These are phyloP conservation scores for Eutypa lata DNA, from an alignment of 2,329 filamentous ascomycete species.

Conservation along the genomic window DNA sequence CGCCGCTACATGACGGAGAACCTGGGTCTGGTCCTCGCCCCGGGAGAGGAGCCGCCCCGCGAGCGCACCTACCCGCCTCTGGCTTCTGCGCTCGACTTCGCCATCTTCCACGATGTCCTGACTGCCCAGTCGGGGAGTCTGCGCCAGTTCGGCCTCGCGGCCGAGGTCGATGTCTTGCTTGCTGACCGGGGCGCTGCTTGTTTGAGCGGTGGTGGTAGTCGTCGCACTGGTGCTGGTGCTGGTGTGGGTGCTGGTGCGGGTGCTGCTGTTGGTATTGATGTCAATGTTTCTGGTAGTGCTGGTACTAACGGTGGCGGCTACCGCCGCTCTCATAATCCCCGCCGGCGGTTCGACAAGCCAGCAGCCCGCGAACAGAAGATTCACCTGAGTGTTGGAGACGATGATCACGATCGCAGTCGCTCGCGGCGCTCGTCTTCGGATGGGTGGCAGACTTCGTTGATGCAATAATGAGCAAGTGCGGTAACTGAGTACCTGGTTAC, in stretches of 20 bases:
- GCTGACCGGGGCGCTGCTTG: neutral
- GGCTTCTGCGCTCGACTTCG: slow-evolving; percentile 1
- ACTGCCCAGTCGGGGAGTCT: neutral
- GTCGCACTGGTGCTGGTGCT: too few species aligned
- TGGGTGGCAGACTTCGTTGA: neutral
- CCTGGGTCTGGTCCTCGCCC: neutral
- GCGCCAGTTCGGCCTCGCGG: neutral
- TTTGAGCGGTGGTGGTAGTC: too few species aligned
- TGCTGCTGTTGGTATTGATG: too few species aligned
- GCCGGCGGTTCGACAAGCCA: too few species aligned
- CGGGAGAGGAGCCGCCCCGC: neutral
- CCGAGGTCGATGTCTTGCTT: neutral
- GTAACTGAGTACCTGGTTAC: too few species aligned
- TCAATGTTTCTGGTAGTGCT: too few species aligned
- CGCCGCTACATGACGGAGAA: slow-evolving; percentile 3
- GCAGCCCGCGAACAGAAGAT: too few species aligned
- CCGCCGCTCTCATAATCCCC: too few species aligned
- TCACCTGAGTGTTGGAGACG: too few species aligned
- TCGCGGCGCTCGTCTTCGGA: neutral
- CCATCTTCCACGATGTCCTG: neutral
- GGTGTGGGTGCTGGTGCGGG: too few species aligned
- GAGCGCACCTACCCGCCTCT: slow-evolving; percentile 6
- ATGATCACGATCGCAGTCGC: neutral
- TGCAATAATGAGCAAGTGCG: too few species aligned
- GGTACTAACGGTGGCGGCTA: too few species aligned